Evolutionary conservation across 345 rosid species (phyloP), one percentile per base, ranked within the genome.

Genomic region (Hypericum androsaemum): DNA sequence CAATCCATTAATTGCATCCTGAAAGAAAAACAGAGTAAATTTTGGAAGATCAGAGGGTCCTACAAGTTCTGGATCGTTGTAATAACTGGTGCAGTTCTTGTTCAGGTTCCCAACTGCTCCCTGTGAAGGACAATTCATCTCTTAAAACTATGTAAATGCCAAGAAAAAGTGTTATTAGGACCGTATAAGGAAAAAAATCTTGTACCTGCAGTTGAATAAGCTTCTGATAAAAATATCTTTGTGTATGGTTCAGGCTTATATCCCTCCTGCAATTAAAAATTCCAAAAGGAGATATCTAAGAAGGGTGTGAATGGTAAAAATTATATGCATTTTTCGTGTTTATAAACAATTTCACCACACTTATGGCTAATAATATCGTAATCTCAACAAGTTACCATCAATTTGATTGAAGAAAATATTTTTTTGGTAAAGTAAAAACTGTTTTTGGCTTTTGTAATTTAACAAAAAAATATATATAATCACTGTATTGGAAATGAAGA

Each of bases 151-250:
- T 22, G 32, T 22, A 22, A 1, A 22, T 22, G 4, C 32, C 32
- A 1, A 22, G 4, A 22, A n/a, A 22, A 22, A 22, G 4, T 22
- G 32, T 22, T 22, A 22, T 22, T 22, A 22, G 32, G 1, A 1
- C 32, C 32, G 32, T 22, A 8, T 47, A 36, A 52, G 28, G 22
- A 35, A 57, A 22, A 32, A 12, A 42, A 47, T 43, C 6, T 8
- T 41, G 47, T 64, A 85, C 95, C 87, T 89, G 97, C 11, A 86
- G 66, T 41, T 71, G 58, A 12, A 88, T 73, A 40, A 92, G 79
- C 39, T 72, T 67, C 43, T 57, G 39, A 64, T 54, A 92, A 67
- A 81, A 73, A 51, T 75, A 55, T 67, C 96, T 83, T 79, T 79
- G 78, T 6, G 84, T 78, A 57, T 76, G 68, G 64, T 77, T 84